phyloP scores from a whole-genome alignment of 2,329 filamentous ascomycete species.

The Diaporthe ampelina region DNA sequence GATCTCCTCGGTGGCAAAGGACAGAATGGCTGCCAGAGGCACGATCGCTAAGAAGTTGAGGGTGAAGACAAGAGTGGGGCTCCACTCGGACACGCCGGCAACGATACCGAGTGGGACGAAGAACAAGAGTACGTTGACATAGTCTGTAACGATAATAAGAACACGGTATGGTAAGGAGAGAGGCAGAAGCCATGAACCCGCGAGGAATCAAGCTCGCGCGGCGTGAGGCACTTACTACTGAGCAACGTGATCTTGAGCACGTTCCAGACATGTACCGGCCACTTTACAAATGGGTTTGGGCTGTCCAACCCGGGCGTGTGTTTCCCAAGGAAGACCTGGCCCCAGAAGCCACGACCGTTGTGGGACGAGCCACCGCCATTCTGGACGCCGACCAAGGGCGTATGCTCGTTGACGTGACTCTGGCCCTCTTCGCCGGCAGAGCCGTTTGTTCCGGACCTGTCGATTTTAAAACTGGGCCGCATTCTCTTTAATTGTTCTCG shows the following conservation, averaged over 20 bases:
- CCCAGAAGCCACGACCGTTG: conserved; percentile 46
- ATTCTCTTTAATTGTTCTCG: conserved; percentile 36
- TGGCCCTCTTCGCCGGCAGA: conserved; percentile 10
- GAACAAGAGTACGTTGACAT: conserved; percentile 79
- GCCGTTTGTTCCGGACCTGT: conserved; percentile 10
- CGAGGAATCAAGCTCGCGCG: not conserved
- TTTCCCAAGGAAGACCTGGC: conserved; percentile 62
- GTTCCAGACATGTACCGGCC: conserved; percentile 66
- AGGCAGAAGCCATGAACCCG: not conserved
- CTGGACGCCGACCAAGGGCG: conserved; percentile 58
- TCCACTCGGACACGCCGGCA: conserved; percentile 73
- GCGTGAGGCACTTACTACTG: conserved; percentile 64
- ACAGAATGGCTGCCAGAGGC: conserved; percentile 79
- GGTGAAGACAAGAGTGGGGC: conserved; percentile 77
- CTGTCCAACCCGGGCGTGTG: conserved; percentile 67
- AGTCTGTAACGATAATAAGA: conserved; percentile 55
- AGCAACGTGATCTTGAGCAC: conserved; percentile 69
- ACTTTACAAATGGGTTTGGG: conserved; percentile 60
- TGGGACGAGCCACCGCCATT: conserved; percentile 43
- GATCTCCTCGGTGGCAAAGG: conserved; percentile 84
- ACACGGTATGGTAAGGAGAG: conserved; percentile 18
- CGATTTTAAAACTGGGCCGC: conserved; percentile 33
- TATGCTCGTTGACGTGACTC: conserved; percentile 50
- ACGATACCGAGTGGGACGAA: conserved; percentile 81
- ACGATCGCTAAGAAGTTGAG: conserved; percentile 88